Conservation (phyloP, 768 basidiomycete species). For the Mycena chlorophos region DNA sequence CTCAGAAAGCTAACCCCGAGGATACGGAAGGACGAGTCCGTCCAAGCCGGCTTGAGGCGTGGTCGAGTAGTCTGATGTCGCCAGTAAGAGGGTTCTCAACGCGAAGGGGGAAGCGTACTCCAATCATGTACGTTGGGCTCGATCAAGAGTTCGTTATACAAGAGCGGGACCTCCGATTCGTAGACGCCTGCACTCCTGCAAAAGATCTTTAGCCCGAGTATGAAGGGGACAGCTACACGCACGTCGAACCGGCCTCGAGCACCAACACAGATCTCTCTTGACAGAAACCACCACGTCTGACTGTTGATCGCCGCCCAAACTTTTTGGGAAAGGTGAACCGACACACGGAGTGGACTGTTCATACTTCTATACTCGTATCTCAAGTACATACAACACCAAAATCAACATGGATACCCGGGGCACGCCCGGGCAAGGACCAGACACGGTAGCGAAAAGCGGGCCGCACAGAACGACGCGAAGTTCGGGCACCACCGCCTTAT, state of each 20-base stretch:
- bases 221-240: neutral
- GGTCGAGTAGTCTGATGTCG: conserved; percentile 5
- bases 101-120: neutral
- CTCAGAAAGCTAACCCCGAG: neutral
- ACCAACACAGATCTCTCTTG: too few species aligned
- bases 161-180: conserved; percentile 1
- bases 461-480: too few species aligned
- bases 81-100: neutral
- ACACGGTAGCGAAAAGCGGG: too few species aligned
- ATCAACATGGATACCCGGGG: too few species aligned
- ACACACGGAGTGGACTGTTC: too few species aligned
- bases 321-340: too few species aligned
- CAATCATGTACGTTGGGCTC: conserved; percentile 1
- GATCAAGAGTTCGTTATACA: neutral
- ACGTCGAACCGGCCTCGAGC: conserved; percentile 2
- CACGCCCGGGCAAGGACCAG: too few species aligned
- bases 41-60: neutral
- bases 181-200: conserved; percentile 6
- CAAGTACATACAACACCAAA: too few species aligned
- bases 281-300: too few species aligned
- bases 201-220: neutral
- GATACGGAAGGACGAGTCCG: neutral
- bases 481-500: too few species aligned
- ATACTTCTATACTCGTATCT: too few species aligned
- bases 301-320: too few species aligned